Percentiles rank a stretch among this genome's conserved stretches.
Conservation (phyloP, 148 eudicot species). For the Fagopyrum homotropicum region DNA sequence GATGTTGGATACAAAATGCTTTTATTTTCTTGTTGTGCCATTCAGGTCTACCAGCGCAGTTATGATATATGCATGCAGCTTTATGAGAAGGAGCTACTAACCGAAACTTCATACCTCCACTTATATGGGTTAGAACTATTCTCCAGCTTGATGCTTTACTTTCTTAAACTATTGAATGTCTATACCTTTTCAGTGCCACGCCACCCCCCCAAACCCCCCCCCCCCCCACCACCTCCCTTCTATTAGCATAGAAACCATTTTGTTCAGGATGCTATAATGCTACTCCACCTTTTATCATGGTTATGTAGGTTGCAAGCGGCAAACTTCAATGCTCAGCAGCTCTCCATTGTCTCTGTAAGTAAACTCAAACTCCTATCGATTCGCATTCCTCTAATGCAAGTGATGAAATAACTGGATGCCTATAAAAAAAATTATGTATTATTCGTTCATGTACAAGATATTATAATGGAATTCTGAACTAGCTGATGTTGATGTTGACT, state of each 20-base stretch:
- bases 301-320: conserved; percentile 66
- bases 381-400: not conserved
- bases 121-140: conserved; percentile 67
- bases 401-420: not conserved
- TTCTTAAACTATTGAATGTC: not conserved
- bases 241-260: not conserved
- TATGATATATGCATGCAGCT: conserved; percentile 80
- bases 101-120: conserved; percentile 70
- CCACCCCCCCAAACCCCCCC: no score
- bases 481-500: not conserved
- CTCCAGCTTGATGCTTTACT: conserved; percentile 7
- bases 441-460: not conserved
- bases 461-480: not conserved
- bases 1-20: not conserved
- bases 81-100: conserved; percentile 82
- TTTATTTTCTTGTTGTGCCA: not conserved
- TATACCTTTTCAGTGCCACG: not conserved
- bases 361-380: not conserved
- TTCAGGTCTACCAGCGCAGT: conserved; percentile 88
- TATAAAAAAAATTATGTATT: not conserved
- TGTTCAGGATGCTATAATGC: conserved; percentile 1
- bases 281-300: not conserved
- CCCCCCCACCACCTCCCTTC: no score
- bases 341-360: conserved; percentile 86
- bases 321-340: conserved; percentile 80